Evolutionary conservation across 495 filamentous ascomycete genomes (phyloP).

Genomic region (Tuber aestivum): DNA sequence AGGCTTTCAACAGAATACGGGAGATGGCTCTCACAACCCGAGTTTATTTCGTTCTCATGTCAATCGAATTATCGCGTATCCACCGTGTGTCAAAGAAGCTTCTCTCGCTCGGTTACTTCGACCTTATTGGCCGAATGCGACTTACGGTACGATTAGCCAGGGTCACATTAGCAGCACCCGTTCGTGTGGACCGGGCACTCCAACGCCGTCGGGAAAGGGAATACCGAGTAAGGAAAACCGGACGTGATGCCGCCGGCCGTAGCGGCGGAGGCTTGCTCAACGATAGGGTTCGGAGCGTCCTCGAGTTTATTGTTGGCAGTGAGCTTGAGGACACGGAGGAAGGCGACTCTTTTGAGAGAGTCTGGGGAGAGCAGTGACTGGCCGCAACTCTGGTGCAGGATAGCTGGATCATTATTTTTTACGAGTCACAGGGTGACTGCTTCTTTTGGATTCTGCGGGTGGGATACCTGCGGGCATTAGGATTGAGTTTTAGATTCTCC

Average conservation of each 20-base stretch:
- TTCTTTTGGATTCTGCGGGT: neutral
- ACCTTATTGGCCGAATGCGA: constrained; percentile 45
- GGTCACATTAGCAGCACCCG: constrained; percentile 46
- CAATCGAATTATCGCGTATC: constrained; percentile 46
- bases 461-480: neutral
- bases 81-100: constrained; percentile 46
- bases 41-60: constrained; percentile 46
- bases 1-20: constrained; percentile 43
- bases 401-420: neutral
- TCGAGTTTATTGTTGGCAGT: neutral
- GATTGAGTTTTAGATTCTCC: neutral
- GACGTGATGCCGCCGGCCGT: constrained; percentile 55
- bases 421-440: neutral
- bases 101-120: constrained; percentile 45
- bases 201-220: constrained; percentile 45
- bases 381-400: neutral
- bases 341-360: neutral
- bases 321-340: neutral
- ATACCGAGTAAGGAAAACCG: constrained; percentile 45
- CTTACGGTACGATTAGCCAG: constrained; percentile 46
- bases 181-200: constrained; percentile 47
- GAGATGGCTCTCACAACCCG: constrained; percentile 46
- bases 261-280: neutral
- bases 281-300: too few species aligned
- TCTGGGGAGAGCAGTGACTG: neutral